A percentile compares a stretch with the other conserved stretches of the same genome.
phyloP scores from a whole-genome alignment of 1,284 basidiomycete genomes.

The Malassezia nana region DNA sequence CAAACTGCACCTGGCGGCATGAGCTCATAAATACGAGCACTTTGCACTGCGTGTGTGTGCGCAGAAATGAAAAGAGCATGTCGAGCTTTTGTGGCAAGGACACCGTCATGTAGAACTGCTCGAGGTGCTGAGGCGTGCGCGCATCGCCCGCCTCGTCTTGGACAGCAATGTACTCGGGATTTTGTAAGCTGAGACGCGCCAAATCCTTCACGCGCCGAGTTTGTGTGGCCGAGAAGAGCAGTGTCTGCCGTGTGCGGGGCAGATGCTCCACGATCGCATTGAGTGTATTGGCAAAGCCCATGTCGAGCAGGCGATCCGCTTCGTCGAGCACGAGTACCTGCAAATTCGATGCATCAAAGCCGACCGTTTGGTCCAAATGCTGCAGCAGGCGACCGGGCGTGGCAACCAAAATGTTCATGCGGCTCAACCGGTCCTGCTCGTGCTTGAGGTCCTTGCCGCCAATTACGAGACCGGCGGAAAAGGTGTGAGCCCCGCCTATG shows the following conservation, averaged over 20 bases:
- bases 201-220: constrained; percentile 81
- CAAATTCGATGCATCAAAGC: constrained; percentile 80
- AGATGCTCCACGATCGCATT: constrained; percentile 82
- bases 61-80: constrained; percentile 86
- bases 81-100: constrained; percentile 80
- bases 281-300: constrained; percentile 83
- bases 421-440: constrained; percentile 64
- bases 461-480: constrained; percentile 90
- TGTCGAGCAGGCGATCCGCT: constrained; percentile 89
- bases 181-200: constrained; percentile 75
- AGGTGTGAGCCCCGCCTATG: constrained; percentile 79
- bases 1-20: constrained; percentile 77
- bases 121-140: constrained; percentile 62
- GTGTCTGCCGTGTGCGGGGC: constrained; percentile 58
- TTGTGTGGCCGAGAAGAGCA: constrained; percentile 94
- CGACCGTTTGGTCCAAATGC: constrained; percentile 95
- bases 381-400: constrained; percentile 90
- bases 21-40: constrained; percentile 86
- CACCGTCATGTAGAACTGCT: constrained; percentile 82
- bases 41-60: constrained; percentile 84
- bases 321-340: constrained; percentile 94
- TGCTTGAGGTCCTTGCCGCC: constrained; percentile 93
- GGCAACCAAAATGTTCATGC: constrained; percentile 96
- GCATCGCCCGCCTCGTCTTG: constrained; percentile 44
- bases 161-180: constrained; percentile 65